A percentile compares a stretch with the other conserved stretches of the same genome.
Conservation (phyloP, 495 filamentous ascomycete genomes). For the Aspergillus avenaceus region DNA sequence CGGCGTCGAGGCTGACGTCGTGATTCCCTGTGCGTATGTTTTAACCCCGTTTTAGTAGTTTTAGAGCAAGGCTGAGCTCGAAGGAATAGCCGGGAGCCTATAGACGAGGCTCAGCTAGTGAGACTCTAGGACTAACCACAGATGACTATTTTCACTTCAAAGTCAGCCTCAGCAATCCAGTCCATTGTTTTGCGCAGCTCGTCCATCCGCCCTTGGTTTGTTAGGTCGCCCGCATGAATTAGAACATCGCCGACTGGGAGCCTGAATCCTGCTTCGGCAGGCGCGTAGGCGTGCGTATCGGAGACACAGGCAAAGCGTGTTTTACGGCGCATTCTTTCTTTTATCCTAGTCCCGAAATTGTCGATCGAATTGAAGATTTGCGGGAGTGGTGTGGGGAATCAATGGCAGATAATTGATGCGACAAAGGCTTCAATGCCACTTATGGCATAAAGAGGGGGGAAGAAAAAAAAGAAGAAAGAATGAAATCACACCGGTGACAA, state of each 20-base stretch:
- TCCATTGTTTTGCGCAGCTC: conserved; percentile 51
- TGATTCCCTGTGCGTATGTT: conserved; percentile 61
- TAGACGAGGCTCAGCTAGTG: background rate
- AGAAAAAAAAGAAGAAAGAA: no score
- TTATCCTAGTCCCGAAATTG: background rate
- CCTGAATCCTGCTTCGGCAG: conserved; percentile 46
- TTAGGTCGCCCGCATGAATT: conserved; percentile 59
- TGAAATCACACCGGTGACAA: no score
- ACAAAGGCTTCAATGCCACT: no score
- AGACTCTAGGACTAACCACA: conserved; percentile 40
- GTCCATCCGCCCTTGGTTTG: conserved; percentile 50
- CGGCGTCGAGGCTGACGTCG: conserved; percentile 66
- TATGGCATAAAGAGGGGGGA: no score
- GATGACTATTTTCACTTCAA: conserved; percentile 54
- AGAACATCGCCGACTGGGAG: conserved; percentile 56
- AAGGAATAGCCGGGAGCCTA: background rate
- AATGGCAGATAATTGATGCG: no score
- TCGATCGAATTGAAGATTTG: no score
- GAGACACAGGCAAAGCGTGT: conserved; percentile 59
- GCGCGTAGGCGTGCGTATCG: conserved; percentile 56
- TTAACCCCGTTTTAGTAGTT: background rate
- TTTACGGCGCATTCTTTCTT: conserved; percentile 32
- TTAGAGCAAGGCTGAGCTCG: background rate
- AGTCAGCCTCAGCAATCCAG: conserved; percentile 55
- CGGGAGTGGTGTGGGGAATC: background rate